A percentile compares a stretch with the other conserved stretches of the same genome.
Evolutionary conservation across 768 basidiomycete genomes (phyloP).

Genomic region (Cyclocybe cylindracea): DNA sequence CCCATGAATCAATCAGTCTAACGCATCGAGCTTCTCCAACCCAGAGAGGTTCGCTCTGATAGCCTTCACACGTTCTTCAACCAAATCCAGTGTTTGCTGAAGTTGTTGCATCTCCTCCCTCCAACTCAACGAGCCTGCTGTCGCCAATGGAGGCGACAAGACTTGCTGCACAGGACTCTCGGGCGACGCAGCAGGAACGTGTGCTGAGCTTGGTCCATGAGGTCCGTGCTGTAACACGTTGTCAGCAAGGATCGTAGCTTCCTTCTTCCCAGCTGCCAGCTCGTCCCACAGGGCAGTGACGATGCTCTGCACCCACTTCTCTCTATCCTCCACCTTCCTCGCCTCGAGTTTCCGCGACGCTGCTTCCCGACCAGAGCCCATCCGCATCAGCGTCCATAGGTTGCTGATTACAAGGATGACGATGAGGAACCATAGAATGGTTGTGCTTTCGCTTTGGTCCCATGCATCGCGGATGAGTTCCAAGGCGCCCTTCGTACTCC

Average conservation of each 20-base stretch:
- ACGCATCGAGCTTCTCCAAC: constrained; percentile 16
- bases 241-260: constrained; percentile 8
- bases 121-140: constrained; percentile 23
- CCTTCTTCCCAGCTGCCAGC: constrained; percentile 47
- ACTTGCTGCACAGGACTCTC: constrained; percentile 1
- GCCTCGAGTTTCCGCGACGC: constrained; percentile 51
- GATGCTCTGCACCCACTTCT: constrained; percentile 74
- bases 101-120: constrained; percentile 51
- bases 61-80: constrained; percentile 57
- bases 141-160: background rate
- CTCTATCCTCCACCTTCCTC: constrained; percentile 63
- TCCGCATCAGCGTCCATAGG: constrained; percentile 57
- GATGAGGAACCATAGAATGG: constrained; percentile 75
- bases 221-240: background rate
- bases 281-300: constrained; percentile 76
- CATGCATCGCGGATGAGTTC: constrained; percentile 80
- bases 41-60: constrained; percentile 40
- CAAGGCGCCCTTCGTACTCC: constrained; percentile 69
- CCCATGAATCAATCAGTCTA: constrained; percentile 18
- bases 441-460: constrained; percentile 74
- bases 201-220: too few relatives aligned
- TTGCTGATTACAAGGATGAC: constrained; percentile 75
- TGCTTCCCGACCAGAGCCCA: constrained; percentile 39
- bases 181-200: constrained; percentile 2
- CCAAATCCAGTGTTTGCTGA: constrained; percentile 48